These are phyloP conservation scores for Epichloe amarillans DNA, from an alignment of 2,329 filamentous ascomycete genomes.

Conservation along the genomic window DNA sequence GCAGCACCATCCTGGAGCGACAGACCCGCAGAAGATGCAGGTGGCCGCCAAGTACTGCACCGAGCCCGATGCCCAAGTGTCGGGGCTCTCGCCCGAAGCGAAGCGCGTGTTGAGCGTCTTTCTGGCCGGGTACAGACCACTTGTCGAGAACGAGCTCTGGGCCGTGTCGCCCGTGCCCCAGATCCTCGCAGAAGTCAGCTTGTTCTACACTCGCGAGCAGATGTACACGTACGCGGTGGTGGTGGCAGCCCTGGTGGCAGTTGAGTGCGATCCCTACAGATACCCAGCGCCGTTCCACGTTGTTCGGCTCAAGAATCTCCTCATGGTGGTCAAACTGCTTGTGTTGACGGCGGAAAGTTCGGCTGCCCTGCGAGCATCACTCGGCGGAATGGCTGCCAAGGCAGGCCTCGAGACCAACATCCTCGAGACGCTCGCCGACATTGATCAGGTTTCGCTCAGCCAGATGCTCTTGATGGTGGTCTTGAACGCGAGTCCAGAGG, in stretches of 20 bases:
- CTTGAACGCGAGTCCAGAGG: conserved; percentile 26
- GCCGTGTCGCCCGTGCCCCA: conserved; percentile 36
- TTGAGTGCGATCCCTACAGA: conserved; percentile 35
- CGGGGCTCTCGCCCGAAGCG: background rate
- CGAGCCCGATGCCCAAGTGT: background rate
- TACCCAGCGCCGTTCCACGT: conserved; percentile 36
- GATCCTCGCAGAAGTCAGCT: conserved; percentile 29
- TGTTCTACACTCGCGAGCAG: conserved; percentile 29
- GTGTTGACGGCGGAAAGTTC: conserved; percentile 30
- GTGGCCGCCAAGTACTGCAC: conserved; percentile 1
- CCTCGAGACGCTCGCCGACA: conserved; percentile 22
- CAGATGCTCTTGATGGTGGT: conserved; percentile 39
- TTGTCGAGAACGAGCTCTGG: conserved; percentile 24
- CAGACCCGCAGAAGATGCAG: conserved; percentile 13
- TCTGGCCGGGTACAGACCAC: conserved; percentile 9
- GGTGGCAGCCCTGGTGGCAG: conserved; percentile 33
- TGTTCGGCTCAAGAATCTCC: conserved; percentile 35
- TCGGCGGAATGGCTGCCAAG: conserved; percentile 12
- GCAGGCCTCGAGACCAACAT: conserved; percentile 12
- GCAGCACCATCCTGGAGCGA: conserved; percentile 10
- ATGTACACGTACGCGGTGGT: conserved; percentile 31
- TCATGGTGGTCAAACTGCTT: conserved; percentile 38
- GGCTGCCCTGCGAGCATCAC: conserved; percentile 15
- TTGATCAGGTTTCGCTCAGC: conserved; percentile 40
- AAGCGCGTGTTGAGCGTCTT: background rate